Percentiles rank a stretch among this genome's conserved stretches.
Evolutionary conservation across 768 basidiomycete species (phyloP).

Genomic region (Amanita rubescens): DNA sequence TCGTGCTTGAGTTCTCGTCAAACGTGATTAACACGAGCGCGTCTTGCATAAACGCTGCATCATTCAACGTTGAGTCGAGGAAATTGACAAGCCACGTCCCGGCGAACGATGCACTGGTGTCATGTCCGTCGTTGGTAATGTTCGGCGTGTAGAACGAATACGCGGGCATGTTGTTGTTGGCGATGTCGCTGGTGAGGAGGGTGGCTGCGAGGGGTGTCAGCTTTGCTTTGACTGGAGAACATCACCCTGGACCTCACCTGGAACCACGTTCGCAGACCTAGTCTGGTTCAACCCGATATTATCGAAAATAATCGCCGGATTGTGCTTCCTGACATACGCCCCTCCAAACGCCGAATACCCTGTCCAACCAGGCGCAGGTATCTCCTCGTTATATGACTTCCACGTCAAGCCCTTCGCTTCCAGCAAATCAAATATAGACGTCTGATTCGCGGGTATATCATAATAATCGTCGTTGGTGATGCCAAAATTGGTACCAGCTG

Average conservation of each 20-base stretch:
- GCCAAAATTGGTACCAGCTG: slow-evolving; percentile 38
- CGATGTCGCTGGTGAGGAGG: slow-evolving; percentile 41
- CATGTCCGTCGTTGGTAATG: slow-evolving; percentile 51
- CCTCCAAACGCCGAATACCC: slow-evolving; percentile 29
- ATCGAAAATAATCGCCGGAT: slow-evolving; percentile 43
- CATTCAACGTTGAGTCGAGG: slow-evolving; percentile 42
- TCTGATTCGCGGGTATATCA: slow-evolving; percentile 38
- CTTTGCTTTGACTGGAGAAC: not conserved
- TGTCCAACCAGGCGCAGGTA: slow-evolving; percentile 42
- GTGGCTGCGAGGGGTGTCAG: not conserved
- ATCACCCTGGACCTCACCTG: slow-evolving; percentile 41
- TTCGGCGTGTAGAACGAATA: slow-evolving; percentile 63
- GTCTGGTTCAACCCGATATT: slow-evolving; percentile 34
- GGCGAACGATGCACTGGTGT: slow-evolving; percentile 45
- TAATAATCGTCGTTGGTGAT: slow-evolving; percentile 34
- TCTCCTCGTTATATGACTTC: slow-evolving; percentile 56
- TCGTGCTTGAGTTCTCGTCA: slow-evolving; percentile 42
- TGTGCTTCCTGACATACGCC: slow-evolving; percentile 24
- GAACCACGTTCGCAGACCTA: slow-evolving; percentile 41
- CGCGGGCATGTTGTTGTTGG: slow-evolving; percentile 42
- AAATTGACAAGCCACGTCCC: slow-evolving; percentile 41
- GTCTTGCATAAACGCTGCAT: slow-evolving; percentile 38
- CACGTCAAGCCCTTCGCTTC: slow-evolving; percentile 51
- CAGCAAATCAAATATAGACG: slow-evolving; percentile 53
- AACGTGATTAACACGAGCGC: slow-evolving; percentile 59